These are phyloP conservation scores for Candida stauntonica DNA, from an alignment of 805 yeast genomes.

Conservation along the genomic window DNA sequence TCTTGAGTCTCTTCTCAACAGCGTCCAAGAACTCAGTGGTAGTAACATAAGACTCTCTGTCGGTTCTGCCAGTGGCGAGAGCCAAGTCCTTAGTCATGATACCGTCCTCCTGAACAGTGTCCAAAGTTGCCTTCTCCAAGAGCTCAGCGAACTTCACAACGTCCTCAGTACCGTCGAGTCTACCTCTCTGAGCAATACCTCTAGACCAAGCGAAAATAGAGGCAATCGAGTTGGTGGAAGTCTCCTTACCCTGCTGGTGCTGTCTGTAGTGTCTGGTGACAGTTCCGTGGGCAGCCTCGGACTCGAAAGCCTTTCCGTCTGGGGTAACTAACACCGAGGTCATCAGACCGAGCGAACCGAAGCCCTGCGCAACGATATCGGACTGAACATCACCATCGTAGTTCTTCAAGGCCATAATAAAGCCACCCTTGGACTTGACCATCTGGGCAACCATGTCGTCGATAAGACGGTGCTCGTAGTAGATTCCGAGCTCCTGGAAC, in stretches of 20 bases:
- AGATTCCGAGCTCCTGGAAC: conserved; percentile 71
- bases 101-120: conserved; percentile 77
- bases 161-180: conserved; percentile 81
- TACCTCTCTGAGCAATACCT: conserved; percentile 91
- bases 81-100: conserved; percentile 97
- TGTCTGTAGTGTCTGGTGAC: conserved; percentile 96
- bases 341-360: conserved; percentile 95
- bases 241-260: conserved; percentile 94
- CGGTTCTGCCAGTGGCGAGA: conserved; percentile 80
- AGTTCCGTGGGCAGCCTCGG: conserved; percentile 99
- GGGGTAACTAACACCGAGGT: conserved; percentile 94
- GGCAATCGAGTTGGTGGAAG: conserved; percentile 96
- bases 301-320: conserved; percentile 94
- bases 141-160: conserved; percentile 73
- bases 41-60: conserved; percentile 76
- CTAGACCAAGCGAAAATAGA: conserved; percentile 97
- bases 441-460: conserved; percentile 99
- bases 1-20: conserved; percentile 55
- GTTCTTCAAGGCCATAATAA: conserved; percentile 92
- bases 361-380: conserved; percentile 98
- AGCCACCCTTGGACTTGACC: conserved; percentile 94
- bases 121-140: conserved; percentile 80
- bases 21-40: conserved; percentile 75
- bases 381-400: conserved; percentile 98
- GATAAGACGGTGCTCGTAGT: conserved; percentile 95